Evolutionary conservation across 1,139 yeast species (phyloP), one percentile per base, ranked within the genome.

Genomic region (Kazachstania sp.): DNA sequence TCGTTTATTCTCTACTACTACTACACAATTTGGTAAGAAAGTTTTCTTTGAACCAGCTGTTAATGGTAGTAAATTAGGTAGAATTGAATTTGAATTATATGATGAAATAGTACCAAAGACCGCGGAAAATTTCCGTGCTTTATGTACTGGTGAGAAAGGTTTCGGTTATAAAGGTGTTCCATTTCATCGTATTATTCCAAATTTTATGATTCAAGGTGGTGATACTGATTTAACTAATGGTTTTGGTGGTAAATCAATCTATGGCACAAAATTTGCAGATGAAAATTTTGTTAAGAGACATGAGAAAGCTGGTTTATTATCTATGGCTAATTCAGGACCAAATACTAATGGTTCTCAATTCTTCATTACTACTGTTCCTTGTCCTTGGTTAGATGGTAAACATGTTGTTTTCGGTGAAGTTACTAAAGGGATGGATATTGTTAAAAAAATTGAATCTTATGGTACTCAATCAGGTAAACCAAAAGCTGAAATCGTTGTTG

Each of bases 401-500:
- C 97, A 88, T 75, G 96, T 88, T 68, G 97, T 88, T 47, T 88
- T 87, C 63, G 97, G 97, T 70, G 95, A 88, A 73, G 96, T 88
- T 50, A 66, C 78, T 51, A 95, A 86, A 51, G 97, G 97, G 58
- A 75, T 75, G 72, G 95, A 87, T 60, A 66, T 87, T 59, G 88
- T 50, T 37, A 75, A 79, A 74, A 74, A 78, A 70, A 74, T 88
- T 61, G 96, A 88, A 74, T 64, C 76, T 54, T 77, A 75, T 59
- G 88, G 90, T 70, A 81, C 95, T 49, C 68, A 79, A 63, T 86
- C 94, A 69, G 81, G 88, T 63, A 77, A 62, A 52, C 81, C 97
- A 65, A 72, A 69, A 52, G 81, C 80, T 55, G 79, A 79, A 63
- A 70, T 90, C 59, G 75, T 77, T 64, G 80, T 90, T 65, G 85